Base-by-base conservation (phyloP, 805 yeast genomes). In the Pichia rugopelliculosa region DNA sequence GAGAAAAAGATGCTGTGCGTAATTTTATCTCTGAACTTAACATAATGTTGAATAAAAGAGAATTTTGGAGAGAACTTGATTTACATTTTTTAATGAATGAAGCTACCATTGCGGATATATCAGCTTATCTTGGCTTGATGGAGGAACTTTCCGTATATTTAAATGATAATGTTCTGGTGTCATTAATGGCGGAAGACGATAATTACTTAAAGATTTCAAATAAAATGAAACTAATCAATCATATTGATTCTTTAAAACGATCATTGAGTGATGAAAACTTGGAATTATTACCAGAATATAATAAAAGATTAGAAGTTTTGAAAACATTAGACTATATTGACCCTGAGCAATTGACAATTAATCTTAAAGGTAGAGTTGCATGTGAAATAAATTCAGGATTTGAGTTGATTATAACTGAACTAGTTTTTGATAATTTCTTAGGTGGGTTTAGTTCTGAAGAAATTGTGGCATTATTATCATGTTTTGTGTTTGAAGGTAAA, bases 401-500 rank as follows among this genome's bases (percentile, higher is more conserved):
- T 79, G 99, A 93, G 65, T 72, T 90, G 47, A 83, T 85, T 3
- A 63, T 93, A 11, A 91, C 99, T 0, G 99, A 93, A 64, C 72
- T 93, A 46, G 79, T 93, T 17, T 72, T 93, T 56, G 96, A 91
- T 59, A 93, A 93, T 66, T 89, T 91, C 70, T 69, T 93, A 52
- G 96, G 91, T 26, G 95, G 88, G 49, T 90, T 86, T 61, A 95
- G 90, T 53, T 89, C 97, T 0, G 96, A 89, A 59, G 99, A 93
- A 65, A 89, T 93, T 52, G 97, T 90, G n/a, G 98, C 98, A 0
- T 70, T 93, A 42, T 67, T 93, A 27, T 88, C 97, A 0, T 87
- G 86, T 34, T 93, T 93, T 68, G 96, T 93, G 1, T 93, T 87
- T 60, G 97, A 93, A 59, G 98, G 97, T 1, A 74, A 79, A 17